Evolutionary conservation across 371 early-diverging fungal genomes (phyloP).

Genomic region (Thermomucor indicae-seudaticae): DNA sequence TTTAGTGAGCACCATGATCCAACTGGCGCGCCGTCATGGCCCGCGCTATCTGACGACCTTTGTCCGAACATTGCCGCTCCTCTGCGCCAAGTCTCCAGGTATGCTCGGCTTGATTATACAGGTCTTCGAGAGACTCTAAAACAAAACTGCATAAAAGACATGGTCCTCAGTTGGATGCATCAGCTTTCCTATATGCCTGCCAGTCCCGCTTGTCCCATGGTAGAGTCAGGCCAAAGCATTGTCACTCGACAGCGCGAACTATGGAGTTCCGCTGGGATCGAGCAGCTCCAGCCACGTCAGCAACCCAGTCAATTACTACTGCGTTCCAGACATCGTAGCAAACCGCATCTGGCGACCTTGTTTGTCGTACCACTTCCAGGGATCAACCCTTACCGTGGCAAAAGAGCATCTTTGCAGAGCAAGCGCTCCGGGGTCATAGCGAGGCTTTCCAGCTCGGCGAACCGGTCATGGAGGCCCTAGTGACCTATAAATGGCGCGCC

Average conservation of each 20-base stretch:
- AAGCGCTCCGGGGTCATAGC: neutral
- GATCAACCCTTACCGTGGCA: too few species aligned
- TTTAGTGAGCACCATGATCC: neutral
- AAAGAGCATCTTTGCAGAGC: slow-evolving; percentile 1
- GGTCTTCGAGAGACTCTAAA: too few species aligned
- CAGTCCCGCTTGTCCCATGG: neutral
- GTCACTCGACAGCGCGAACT: neutral
- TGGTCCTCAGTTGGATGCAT: slow-evolving; percentile 5
- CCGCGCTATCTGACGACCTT: slow-evolving; percentile 5
- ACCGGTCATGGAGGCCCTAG: slow-evolving; percentile 6
- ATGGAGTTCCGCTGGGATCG: neutral
- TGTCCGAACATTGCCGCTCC: neutral
- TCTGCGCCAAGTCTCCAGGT: slow-evolving; percentile 3
- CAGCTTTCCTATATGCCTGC: slow-evolving; percentile 5
- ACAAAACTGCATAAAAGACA: too few species aligned
- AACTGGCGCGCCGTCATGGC: neutral
- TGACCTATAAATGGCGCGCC: slow-evolving; percentile 4
- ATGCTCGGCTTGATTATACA: too few species aligned
- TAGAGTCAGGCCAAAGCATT: neutral
- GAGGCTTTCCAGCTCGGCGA: slow-evolving; percentile 3
- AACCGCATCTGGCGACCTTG: slow-evolving; percentile 2
- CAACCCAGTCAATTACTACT: slow-evolving; percentile 1
- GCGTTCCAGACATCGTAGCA: neutral
- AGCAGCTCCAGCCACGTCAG: neutral
- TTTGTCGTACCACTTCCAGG: slow-evolving; percentile 5